A percentile compares a stretch with the other conserved stretches of the same genome.
Conservation (phyloP, 495 filamentous ascomycete genomes). For the Aspergillus carlsbadensis region DNA sequence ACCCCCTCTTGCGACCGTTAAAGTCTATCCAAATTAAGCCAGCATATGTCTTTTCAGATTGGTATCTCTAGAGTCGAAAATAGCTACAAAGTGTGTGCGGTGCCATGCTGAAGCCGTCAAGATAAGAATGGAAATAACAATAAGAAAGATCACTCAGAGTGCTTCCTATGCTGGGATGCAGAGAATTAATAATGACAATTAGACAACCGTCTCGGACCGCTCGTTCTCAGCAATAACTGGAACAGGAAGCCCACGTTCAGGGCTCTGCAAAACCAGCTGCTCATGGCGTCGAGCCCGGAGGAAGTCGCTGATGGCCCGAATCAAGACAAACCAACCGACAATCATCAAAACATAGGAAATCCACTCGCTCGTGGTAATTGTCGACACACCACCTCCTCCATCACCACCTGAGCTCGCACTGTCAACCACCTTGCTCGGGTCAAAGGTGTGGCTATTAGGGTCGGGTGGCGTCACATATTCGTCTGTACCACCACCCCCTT, state of each 20-base stretch:
- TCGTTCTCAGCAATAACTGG: constrained; percentile 90
- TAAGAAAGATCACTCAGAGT: not conserved
- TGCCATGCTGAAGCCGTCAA: constrained; percentile 13
- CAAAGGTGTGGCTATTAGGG: constrained; percentile 88
- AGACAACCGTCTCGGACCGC: constrained; percentile 79
- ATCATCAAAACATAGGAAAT: constrained; percentile 95
- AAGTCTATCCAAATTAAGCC: not conserved
- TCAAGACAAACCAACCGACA: constrained; percentile 96
- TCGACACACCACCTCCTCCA: constrained; percentile 37
- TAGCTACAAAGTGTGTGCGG: constrained; percentile 11
- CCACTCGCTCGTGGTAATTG: constrained; percentile 75
- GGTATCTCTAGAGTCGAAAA: constrained; percentile 33
- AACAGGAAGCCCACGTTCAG: constrained; percentile 81
- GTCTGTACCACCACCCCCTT: constrained; percentile 49
- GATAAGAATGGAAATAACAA: constrained; percentile 16
- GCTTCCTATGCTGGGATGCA: constrained; percentile 18
- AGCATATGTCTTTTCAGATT: constrained; percentile 28
- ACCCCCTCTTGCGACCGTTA: not conserved
- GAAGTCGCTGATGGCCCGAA: constrained; percentile 85
- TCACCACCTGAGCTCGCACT: constrained; percentile 31
- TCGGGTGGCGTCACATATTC: constrained; percentile 66
- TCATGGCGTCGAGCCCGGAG: constrained; percentile 84
- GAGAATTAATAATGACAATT: constrained; percentile 15
- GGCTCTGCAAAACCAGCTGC: constrained; percentile 88
- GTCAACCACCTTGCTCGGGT: constrained; percentile 63